Evolutionary conservation across 169 alveolate genomes (phyloP).

Genomic region (Cryptosporidium tyzzeri): DNA sequence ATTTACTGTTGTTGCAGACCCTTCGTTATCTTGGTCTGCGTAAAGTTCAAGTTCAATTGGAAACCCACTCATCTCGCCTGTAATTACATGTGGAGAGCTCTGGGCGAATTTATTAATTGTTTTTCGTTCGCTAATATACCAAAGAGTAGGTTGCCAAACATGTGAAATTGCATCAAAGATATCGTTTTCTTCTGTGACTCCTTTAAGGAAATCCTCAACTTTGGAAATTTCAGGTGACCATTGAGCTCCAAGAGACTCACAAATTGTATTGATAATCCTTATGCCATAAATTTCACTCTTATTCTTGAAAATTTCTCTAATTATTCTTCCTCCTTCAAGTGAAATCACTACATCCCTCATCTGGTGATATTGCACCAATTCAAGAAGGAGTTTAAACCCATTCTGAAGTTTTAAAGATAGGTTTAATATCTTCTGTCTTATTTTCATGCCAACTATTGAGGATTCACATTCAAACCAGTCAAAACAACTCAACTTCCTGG

Average conservation of each 20-base stretch:
- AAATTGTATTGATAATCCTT: constrained; percentile 37
- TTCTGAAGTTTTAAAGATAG: constrained; percentile 43
- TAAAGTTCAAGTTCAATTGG: constrained; percentile 69
- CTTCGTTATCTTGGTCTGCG: constrained; percentile 71
- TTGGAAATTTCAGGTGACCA: constrained; percentile 67
- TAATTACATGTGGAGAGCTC: constrained; percentile 40
- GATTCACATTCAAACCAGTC: constrained; percentile 60
- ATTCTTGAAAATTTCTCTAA: constrained; percentile 50
- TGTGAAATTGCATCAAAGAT: constrained; percentile 55
- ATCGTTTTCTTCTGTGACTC: constrained; percentile 38
- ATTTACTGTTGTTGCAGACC: constrained; percentile 69
- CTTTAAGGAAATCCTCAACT: constrained; percentile 63
- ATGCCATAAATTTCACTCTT: constrained; percentile 51
- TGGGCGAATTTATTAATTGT: constrained; percentile 38
- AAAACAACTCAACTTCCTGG: constrained; percentile 72
- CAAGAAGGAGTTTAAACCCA: constrained; percentile 57
- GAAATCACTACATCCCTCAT: constrained; percentile 69
- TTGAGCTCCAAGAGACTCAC: constrained; percentile 63
- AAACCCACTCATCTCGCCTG: constrained; percentile 32
- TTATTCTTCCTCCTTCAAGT: constrained; percentile 50
- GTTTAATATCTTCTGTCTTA: constrained; percentile 18
- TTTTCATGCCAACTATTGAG: constrained; percentile 16
- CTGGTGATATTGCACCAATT: constrained; percentile 50
- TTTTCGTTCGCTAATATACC: constrained; percentile 63
- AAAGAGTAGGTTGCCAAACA: constrained; percentile 70